phyloP scores from a whole-genome alignment of 495 filamentous ascomycete genomes.

The Penicillium cataractarum region DNA sequence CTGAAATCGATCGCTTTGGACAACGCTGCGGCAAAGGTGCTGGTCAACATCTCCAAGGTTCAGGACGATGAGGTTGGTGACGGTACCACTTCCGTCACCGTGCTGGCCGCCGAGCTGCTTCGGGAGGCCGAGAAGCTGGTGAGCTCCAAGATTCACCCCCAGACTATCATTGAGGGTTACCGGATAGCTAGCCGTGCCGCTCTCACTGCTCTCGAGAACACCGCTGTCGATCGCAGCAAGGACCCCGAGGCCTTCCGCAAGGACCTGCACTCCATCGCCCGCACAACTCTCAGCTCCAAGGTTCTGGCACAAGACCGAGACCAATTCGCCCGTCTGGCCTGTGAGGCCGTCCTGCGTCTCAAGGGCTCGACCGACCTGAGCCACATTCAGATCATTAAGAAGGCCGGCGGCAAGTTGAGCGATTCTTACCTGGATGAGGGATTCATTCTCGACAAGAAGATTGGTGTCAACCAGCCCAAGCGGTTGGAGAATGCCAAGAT shows the following conservation, averaged over 20 bases:
- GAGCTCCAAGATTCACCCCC: slow-evolving; percentile 95
- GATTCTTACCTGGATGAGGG: slow-evolving; percentile 98
- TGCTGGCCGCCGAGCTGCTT: slow-evolving; percentile 91
- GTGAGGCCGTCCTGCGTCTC: slow-evolving; percentile 87
- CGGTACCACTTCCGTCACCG: slow-evolving; percentile 89
- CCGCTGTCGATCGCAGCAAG: slow-evolving; percentile 85
- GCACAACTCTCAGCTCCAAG: slow-evolving; percentile 98
- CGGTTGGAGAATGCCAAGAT: slow-evolving; percentile 97
- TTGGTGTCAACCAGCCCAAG: slow-evolving; percentile 98
- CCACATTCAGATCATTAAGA: slow-evolving; percentile 99
- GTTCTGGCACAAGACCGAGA: slow-evolving; percentile 91
- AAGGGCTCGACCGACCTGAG: slow-evolving; percentile 92
- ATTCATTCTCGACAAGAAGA: slow-evolving; percentile 98
- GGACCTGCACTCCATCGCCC: slow-evolving; percentile 87
- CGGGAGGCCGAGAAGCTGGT: slow-evolving; percentile 97
- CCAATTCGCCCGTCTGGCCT: slow-evolving; percentile 89
- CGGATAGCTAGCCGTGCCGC: slow-evolving; percentile 93
- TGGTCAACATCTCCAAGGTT: slow-evolving; percentile 99
- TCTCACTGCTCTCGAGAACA: slow-evolving; percentile 77
- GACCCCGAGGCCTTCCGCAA: slow-evolving; percentile 81
- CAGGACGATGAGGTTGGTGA: slow-evolving; percentile 99
- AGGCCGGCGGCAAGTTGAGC: slow-evolving; percentile 93
- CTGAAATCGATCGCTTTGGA: slow-evolving; percentile 98
- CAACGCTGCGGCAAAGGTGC: slow-evolving; percentile 91
- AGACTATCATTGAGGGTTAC: slow-evolving; percentile 99